Evolutionary conservation across 345 rosid genomes (phyloP).

Genomic region (Turritis glabra): DNA sequence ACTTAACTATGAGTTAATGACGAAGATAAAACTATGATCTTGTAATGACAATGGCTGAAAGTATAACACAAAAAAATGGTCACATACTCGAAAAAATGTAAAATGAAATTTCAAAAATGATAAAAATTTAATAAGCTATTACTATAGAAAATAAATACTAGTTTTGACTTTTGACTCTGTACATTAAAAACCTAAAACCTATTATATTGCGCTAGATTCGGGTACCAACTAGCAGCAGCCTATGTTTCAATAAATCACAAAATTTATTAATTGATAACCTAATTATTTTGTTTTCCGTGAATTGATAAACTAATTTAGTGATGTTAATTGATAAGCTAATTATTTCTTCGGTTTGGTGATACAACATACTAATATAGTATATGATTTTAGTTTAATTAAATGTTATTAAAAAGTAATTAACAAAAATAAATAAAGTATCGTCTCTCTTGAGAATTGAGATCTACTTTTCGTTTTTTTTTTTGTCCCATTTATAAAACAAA

Average conservation of each 20-base stretch:
- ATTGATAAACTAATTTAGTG: not conserved
- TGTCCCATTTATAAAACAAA: constrained; percentile 24
- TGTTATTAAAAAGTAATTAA: not conserved
- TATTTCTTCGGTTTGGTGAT: not conserved
- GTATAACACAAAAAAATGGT: not conserved
- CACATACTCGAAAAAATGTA: not conserved
- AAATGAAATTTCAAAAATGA: not conserved
- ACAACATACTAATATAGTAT: not conserved
- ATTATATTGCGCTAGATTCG: not conserved
- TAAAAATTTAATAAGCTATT: too few species aligned
- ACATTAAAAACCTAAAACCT: not conserved
- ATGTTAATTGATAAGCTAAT: constrained; percentile 9
- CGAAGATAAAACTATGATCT: too few species aligned
- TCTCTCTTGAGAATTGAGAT: not conserved
- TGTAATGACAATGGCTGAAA: not conserved
- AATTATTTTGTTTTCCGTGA: not conserved
- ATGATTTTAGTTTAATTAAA: not conserved
- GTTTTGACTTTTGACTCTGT: constrained; percentile 12
- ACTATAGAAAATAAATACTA: not conserved
- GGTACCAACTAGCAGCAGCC: constrained; percentile 5
- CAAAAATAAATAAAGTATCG: not conserved
- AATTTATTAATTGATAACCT: not conserved
- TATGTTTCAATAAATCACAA: not conserved
- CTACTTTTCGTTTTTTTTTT: constrained; percentile 9
- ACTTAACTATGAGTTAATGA: not conserved